Evolutionary conservation across 805 yeast genomes (phyloP), one percentile per base, ranked within the genome.

Genomic region (Jamesozyma hellenica): DNA sequence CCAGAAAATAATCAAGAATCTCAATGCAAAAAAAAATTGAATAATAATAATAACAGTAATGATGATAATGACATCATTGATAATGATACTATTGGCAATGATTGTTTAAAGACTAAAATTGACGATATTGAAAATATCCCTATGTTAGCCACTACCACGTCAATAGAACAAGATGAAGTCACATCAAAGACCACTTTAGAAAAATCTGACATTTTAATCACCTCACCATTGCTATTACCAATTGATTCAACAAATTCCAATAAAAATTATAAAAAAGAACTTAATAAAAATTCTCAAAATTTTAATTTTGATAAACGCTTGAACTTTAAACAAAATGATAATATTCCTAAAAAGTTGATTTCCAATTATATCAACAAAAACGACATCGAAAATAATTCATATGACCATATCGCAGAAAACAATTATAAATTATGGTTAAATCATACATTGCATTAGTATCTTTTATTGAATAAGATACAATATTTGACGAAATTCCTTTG

Each of bases 361-460:
- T 10, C 32, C n/a, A 26, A 18, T 17, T 11, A 26, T 14, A n/a
- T 28, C 28, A 28, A 35, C 16, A 39, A 14, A 16, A 16, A 7
- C 10, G 32, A 25, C 30, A n/a, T 6, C 21, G 32, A 31, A 31
- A 41, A n/a, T 31, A 15, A 21, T 17, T 13, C 32, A 26, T 32
- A 42, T 36, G 61, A 56, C 29, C 53, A 52, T 36, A 51, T 48
- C 23, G 58, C 59, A 21, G 62, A 56, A 42, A 50, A 52, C 31
- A 53, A 57, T 42, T 57, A 57, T 41, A 55, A 52, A 38, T 39
- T 56, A 19, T 57, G 62, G 62, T 42, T 56, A 30, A 49, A 46
- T 40, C 48, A 49, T 35, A 45, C 38, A 16, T n/a, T 28, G 12
- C n/a, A 16, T 27, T 35, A 31, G 17, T 10, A 26, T 12, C 28